Conservation (phyloP, 495 filamentous ascomycete genomes). For the Aspergillus avenaceus region DNA sequence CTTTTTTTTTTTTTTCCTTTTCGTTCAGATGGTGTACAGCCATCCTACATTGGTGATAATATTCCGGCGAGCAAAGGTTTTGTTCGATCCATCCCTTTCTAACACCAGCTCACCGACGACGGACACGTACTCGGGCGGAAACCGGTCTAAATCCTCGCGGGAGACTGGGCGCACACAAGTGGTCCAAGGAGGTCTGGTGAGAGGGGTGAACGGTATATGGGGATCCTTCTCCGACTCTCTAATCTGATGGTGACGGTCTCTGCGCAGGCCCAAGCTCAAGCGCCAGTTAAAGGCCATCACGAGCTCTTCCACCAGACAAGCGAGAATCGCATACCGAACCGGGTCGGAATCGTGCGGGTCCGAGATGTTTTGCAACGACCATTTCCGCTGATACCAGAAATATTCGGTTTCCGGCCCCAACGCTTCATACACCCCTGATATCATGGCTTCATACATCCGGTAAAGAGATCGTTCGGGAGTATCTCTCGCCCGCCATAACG, state of each 20-base stretch:
- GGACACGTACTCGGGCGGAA: not conserved
- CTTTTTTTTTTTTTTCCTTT: no score
- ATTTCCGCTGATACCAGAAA: slow-evolving; percentile 28
- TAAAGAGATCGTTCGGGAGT: slow-evolving; percentile 37
- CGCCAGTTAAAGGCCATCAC: slow-evolving; percentile 37
- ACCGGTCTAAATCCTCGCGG: not conserved
- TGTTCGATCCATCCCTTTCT: not conserved
- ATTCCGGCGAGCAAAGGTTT: not conserved
- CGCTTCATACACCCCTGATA: slow-evolving; percentile 18
- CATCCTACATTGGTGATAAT: slow-evolving; percentile 7
- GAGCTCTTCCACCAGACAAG: slow-evolving; percentile 31
- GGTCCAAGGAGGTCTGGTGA: not conserved
- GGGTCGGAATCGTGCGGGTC: slow-evolving; percentile 34
- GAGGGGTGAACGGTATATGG: slow-evolving; percentile 19
- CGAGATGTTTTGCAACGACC: slow-evolving; percentile 25
- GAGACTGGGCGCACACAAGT: not conserved
- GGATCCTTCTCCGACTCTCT: slow-evolving; percentile 20
- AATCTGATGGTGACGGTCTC: slow-evolving; percentile 25
- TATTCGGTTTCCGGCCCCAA: slow-evolving; percentile 35
- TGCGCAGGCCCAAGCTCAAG: slow-evolving; percentile 29
- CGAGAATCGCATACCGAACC: slow-evolving; percentile 35
- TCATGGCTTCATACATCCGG: slow-evolving; percentile 32
- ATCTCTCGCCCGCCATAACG: slow-evolving; percentile 32
- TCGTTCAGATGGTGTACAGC: not conserved
- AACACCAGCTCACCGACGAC: not conserved